phyloP scores from a whole-genome alignment of 2,329 filamentous ascomycete species.

The Lachnellula subtilissima region DNA sequence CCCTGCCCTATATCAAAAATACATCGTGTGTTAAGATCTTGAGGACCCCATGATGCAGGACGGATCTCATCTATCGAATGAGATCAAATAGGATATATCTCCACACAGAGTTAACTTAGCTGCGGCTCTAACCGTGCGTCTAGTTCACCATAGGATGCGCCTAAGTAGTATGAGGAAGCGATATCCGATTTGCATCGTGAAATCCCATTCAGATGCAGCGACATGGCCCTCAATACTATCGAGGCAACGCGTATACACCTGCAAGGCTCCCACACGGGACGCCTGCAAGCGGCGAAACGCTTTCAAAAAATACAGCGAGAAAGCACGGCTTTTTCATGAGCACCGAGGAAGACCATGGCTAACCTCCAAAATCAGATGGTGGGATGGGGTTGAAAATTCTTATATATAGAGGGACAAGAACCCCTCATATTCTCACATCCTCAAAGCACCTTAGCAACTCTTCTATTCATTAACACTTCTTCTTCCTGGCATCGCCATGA shows the following conservation, averaged over 20 bases:
- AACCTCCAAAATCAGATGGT: background rate
- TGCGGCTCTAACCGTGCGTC: background rate
- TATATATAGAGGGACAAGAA: background rate
- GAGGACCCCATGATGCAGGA: background rate
- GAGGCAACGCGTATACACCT: constrained; percentile 9
- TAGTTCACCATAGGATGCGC: background rate
- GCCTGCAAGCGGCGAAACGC: background rate
- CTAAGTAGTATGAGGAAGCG: background rate
- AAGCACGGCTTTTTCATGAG: background rate
- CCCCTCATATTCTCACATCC: constrained; percentile 1
- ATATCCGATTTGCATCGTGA: background rate
- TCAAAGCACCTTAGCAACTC: background rate
- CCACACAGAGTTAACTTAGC: background rate
- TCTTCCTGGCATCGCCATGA: constrained; percentile 8
- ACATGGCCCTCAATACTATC: background rate
- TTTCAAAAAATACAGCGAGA: background rate
- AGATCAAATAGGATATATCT: background rate
- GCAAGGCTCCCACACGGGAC: background rate
- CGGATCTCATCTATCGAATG: background rate
- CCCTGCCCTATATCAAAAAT: background rate
- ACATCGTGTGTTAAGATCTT: background rate
- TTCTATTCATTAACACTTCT: constrained; percentile 9
- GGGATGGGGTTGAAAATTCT: background rate
- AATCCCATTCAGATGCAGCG: background rate
- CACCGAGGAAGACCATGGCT: background rate